Base-by-base conservation (phyloP, 2,329 filamentous ascomycete species). In the Hortaea sp. region DNA sequence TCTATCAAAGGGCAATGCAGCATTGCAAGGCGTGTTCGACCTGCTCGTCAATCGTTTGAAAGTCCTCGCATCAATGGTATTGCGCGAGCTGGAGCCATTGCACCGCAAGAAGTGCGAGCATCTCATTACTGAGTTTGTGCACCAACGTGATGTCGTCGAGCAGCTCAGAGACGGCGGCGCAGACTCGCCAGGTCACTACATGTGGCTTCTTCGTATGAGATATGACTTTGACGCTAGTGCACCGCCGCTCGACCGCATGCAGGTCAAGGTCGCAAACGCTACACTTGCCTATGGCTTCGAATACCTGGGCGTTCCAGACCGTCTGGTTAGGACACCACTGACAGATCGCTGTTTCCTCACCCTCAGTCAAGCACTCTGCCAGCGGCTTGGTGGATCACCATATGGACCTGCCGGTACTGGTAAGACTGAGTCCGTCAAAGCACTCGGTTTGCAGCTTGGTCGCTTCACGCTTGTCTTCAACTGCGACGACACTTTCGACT, bases 401-500 rank as follows among this genome's bases (percentile, higher is more conserved):
- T 98, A 98, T 60, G 92, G 92, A 43, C 92, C 92, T 55, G 92
- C 92, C 49, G 92, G 92, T 73, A 99, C 92, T 39, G 92, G 92
- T 65, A 99, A 99, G 70, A 99, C 92, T 0, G 92, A 99, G 64
- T 98, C 92, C 1, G 92, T 99, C 65, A 99, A 99, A 69, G 92
- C 92, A 13, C 77, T 99, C 28, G 94, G 92, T 73, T 78, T 98
- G 4, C 89, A 98, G 65, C 81, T 99, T 45, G 94, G 92, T 63
- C 83, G 94, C 49, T 99, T 98, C 66, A 98, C 94, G 1, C 79
- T 99, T 28, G 94, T 99, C 29, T 98, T 99, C 73, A 98, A 94
- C 67, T 99, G 92, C 71, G 92, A 99, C 63, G 92, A 98, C 68
- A 98, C 92, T 0, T 99, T 99, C 60, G 92, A 99, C 66, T 98